Evolutionary conservation across 345 rosid species (phyloP).

Genomic region (Linum usitatissimum): DNA sequence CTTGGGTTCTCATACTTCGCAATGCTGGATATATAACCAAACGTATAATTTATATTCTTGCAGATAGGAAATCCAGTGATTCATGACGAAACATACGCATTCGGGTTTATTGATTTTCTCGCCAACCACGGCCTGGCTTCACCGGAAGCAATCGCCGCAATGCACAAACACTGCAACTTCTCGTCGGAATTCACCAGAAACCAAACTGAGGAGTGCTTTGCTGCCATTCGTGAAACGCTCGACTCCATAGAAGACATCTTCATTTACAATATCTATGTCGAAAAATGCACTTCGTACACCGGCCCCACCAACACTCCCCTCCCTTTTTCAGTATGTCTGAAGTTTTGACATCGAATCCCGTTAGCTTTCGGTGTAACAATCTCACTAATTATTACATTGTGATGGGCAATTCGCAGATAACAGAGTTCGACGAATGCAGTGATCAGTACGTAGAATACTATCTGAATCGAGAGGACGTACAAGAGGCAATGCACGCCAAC

Average conservation of each 20-base stretch:
- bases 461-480: conserved; percentile 60
- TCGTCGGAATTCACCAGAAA: conserved; percentile 19
- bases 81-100: conserved; percentile 50
- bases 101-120: conserved; percentile 59
- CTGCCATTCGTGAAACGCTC: conserved; percentile 18
- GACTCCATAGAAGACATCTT: conserved; percentile 21
- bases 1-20: too few species aligned
- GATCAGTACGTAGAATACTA: conserved; percentile 53
- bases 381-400: too few species aligned
- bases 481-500: conserved; percentile 74
- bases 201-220: conserved; percentile 29
- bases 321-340: conserved; percentile 29
- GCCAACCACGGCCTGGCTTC: conserved; percentile 59
- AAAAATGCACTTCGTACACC: conserved; percentile 32
- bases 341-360: background rate
- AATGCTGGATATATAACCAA: too few species aligned
- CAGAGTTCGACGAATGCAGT: conserved; percentile 55
- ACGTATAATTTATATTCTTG: too few species aligned
- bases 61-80: conserved; percentile 88
- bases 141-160: conserved; percentile 15
- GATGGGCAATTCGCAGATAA: conserved; percentile 25
- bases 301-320: conserved; percentile 47
- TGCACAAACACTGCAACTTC: conserved; percentile 42
- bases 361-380: too few species aligned
- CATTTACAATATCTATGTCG: conserved; percentile 74